phyloP scores from a whole-genome alignment of 2,329 filamentous ascomycete species.

The Claviceps spartinae region DNA sequence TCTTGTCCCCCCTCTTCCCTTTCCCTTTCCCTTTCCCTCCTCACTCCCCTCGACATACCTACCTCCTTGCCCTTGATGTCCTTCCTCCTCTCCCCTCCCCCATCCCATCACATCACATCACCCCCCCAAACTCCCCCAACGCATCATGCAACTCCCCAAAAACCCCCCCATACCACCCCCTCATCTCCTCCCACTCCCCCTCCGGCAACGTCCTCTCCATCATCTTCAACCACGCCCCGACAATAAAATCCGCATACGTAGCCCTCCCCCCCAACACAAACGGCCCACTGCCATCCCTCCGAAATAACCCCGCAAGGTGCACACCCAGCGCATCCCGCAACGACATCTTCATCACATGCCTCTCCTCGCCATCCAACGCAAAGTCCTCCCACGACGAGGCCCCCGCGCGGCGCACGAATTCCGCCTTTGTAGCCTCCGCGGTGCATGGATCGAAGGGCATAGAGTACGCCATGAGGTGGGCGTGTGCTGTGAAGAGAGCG shows the following conservation, averaged over 20 bases:
- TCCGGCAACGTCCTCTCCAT: slow-evolving; percentile 23
- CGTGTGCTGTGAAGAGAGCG: slow-evolving; percentile 34
- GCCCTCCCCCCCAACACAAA: slow-evolving; percentile 32
- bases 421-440: slow-evolving; percentile 28
- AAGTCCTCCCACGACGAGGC: slow-evolving; percentile 31
- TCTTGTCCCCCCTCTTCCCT: too few species aligned
- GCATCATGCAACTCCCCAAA: slow-evolving; percentile 38
- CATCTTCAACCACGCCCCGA: slow-evolving; percentile 43
- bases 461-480: slow-evolving; percentile 22
- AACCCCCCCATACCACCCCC: slow-evolving; percentile 34
- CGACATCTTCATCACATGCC: slow-evolving; percentile 22
- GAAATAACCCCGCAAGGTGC: slow-evolving; percentile 28
- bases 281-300: slow-evolving; percentile 25
- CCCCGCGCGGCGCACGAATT: slow-evolving; percentile 34
- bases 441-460: slow-evolving; percentile 39
- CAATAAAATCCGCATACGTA: slow-evolving; percentile 42
- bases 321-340: slow-evolving; percentile 26
- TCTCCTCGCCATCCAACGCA: slow-evolving; percentile 21
- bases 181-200: slow-evolving; percentile 33
- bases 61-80: too few species aligned
- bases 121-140: slow-evolving; percentile 17
- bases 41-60: too few species aligned
- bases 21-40: too few species aligned
- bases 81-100: too few species aligned
- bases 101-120: too few species aligned